Conservation (phyloP, 495 filamentous ascomycete species). For the Parathielavia hyrcaniae region DNA sequence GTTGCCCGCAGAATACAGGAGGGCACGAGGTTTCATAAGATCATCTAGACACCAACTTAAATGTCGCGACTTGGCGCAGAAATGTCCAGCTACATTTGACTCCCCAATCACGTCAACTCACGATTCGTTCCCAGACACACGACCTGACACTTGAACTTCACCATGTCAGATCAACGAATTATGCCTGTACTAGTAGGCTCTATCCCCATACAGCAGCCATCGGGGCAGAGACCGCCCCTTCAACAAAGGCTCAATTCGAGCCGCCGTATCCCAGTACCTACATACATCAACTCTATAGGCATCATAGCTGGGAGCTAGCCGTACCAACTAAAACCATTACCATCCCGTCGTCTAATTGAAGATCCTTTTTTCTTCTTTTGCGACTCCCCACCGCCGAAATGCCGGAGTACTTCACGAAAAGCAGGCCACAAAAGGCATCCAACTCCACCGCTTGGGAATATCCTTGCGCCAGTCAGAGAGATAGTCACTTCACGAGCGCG, state of each 20-base stretch:
- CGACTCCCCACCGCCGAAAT: background rate
- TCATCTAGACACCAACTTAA: too few species aligned
- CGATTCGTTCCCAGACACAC: background rate
- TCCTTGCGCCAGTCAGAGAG: background rate
- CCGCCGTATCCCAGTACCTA: background rate
- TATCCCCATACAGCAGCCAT: background rate
- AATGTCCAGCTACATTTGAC: too few species aligned
- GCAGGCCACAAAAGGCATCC: conserved; percentile 1
- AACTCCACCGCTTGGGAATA: background rate
- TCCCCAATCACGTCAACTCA: background rate
- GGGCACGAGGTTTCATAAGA: too few species aligned
- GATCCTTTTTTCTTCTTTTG: background rate
- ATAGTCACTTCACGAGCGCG: background rate
- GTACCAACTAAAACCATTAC: conserved; percentile 7
- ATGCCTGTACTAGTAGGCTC: background rate
- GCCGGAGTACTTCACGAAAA: background rate
- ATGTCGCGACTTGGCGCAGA: too few species aligned
- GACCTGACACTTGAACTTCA: background rate
- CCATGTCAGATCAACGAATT: background rate
- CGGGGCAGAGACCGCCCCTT: background rate
- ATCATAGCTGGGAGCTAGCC: background rate
- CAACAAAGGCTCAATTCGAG: background rate
- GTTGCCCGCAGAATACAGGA: too few species aligned
- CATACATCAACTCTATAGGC: conserved; percentile 3
- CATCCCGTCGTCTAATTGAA: background rate